Percentiles rank a stretch among this genome's conserved stretches.
Evolutionary conservation across 352 stramenopile genomes (phyloP).

Genomic region (Globisporangium cylindrosporum): DNA sequence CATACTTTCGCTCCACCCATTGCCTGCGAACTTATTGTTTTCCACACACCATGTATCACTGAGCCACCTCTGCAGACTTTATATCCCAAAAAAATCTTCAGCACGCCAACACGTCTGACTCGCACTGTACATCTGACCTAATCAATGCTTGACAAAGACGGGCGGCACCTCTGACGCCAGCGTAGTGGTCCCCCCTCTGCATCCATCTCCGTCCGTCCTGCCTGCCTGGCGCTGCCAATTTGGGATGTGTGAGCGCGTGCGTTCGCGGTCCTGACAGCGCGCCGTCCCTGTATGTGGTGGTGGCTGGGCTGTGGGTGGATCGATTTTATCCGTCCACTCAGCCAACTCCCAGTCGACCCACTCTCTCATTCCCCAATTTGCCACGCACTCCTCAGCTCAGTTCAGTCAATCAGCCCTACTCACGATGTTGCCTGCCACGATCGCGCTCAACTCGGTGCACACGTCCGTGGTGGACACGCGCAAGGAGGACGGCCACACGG

Average conservation of each 20-base stretch:
- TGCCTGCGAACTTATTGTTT: neutral
- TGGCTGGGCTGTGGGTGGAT: neutral
- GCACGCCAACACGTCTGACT: neutral
- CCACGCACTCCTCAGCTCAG: neutral
- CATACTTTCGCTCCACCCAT: neutral
- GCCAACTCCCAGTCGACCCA: neutral
- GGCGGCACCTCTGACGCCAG: conserved; percentile 11
- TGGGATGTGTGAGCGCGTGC: neutral
- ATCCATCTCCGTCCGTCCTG: neutral
- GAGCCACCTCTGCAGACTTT: neutral
- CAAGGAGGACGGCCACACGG: conserved; percentile 75
- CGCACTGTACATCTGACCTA: conserved; percentile 8
- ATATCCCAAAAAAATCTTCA: neutral
- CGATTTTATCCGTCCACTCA: neutral
- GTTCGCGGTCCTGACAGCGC: neutral
- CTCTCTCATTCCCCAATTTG: conserved; percentile 15
- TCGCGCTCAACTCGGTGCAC: conserved; percentile 54
- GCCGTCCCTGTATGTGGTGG: neutral
- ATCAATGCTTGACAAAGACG: conserved; percentile 9
- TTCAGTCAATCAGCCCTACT: neutral
- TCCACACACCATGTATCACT: neutral
- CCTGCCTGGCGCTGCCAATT: neutral
- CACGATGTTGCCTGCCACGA: conserved; percentile 33
- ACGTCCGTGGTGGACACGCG: conserved; percentile 69
- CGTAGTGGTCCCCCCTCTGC: conserved; percentile 10